Evolutionary conservation across 2,329 filamentous ascomycete genomes (phyloP), one percentile per base, ranked within the genome.

Genomic region (Beauveria sp.): DNA sequence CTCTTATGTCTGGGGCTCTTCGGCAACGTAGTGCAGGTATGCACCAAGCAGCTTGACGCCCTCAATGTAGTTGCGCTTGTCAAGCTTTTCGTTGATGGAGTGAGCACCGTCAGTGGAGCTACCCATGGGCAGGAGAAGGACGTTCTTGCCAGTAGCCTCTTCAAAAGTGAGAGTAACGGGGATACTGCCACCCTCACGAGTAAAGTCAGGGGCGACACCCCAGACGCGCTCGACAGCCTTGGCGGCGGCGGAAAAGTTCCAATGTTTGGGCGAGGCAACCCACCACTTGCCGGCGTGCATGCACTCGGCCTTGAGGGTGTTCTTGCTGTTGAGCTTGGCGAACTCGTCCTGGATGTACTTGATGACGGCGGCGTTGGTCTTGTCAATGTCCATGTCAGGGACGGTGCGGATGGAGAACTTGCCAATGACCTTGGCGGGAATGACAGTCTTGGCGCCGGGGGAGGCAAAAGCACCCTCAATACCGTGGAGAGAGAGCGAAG

Each of bases 371-470:
- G 87, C 83, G 78, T 96, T 96, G 70, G 96, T 96, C 72, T 88
- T 86, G 62, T 91, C 87, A 69, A 91, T 91, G 74, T 97, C 90
- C 95, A 99, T 99, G 79, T 99, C 86, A 59, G 95, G 95, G 24
- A 99, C 95, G 42, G 93, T 98, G 68, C 95, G 88, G 78, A 99
- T 97, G 56, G 91, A 96, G 82, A 99, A 99, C 80, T 99, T 99
- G 77, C 95, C 95, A 70, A 88, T 90, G 62, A 99, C 95, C 82
- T 97, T 97, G 71, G 95, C 93, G 3, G 95, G 95, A 69, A 99
- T 99, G 70, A 99, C 95, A 1, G 95, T 99, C 85, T 99, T 99
- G 62, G 93, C 95, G 52, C 95, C 95, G 6, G 93, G 89, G 2
- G 90, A 88, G 50, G 90, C 93, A 80, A 96, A 99, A 57, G 92